These are phyloP conservation scores for Porcisia hertigi DNA, from an alignment of 208 protist genomes.

Conservation along the genomic window DNA sequence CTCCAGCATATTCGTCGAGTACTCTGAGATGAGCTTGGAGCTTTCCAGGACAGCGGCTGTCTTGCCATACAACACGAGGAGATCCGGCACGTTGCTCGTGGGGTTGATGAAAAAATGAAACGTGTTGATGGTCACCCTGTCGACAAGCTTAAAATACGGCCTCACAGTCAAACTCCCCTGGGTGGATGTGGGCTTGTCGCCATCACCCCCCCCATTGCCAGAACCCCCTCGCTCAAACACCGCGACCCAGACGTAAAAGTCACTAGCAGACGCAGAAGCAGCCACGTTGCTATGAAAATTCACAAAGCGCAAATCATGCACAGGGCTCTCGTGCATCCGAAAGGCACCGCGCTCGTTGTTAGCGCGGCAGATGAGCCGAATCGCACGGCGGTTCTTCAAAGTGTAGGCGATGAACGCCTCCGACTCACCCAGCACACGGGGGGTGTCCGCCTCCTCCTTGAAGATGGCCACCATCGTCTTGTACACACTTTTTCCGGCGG, in stretches of 20 bases:
- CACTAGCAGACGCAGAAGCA: slow-evolving; percentile 57
- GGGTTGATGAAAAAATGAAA: slow-evolving; percentile 89
- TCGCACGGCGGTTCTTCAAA: slow-evolving; percentile 66
- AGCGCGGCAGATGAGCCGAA: slow-evolving; percentile 66
- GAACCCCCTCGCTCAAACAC: slow-evolving; percentile 24
- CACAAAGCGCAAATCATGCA: slow-evolving; percentile 77
- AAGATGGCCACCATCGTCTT: slow-evolving; percentile 65
- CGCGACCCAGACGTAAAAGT: slow-evolving; percentile 86
- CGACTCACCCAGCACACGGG: slow-evolving; percentile 78
- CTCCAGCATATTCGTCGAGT: slow-evolving; percentile 38
- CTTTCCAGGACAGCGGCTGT: slow-evolving; percentile 75
- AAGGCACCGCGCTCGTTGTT: slow-evolving; percentile 65
- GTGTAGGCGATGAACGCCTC: slow-evolving; percentile 81
- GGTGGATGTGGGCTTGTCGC: slow-evolving; percentile 7
- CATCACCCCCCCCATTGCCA: not conserved
- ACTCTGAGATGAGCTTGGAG: slow-evolving; percentile 72
- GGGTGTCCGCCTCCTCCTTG: slow-evolving; percentile 48
- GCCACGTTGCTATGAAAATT: slow-evolving; percentile 90
- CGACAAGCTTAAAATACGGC: slow-evolving; percentile 75
- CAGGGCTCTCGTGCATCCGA: slow-evolving; percentile 49
- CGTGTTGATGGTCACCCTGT: slow-evolving; percentile 61
- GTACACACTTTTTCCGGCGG: slow-evolving; percentile 33
- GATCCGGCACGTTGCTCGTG: slow-evolving; percentile 51
- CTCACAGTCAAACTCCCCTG: slow-evolving; percentile 50
- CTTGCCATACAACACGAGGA: slow-evolving; percentile 76